phyloP scores from a whole-genome alignment of 2,329 filamentous ascomycete genomes.

The Fusarium sp. region DNA sequence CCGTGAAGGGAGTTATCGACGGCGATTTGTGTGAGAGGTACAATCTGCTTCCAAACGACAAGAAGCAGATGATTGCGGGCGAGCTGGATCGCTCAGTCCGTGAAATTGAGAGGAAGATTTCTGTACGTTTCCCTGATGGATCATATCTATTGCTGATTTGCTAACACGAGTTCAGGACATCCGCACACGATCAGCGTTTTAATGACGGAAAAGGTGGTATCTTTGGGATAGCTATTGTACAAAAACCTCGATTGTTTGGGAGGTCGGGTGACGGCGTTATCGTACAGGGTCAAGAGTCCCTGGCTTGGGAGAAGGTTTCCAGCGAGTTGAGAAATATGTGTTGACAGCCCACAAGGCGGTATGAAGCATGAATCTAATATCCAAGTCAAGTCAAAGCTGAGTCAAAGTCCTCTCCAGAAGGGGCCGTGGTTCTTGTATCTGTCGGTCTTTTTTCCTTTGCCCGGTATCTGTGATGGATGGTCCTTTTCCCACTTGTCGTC shows the following conservation, averaged over 20 bases:
- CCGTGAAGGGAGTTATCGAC: constrained; percentile 96
- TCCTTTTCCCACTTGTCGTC: constrained; percentile 82
- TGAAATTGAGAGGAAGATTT: constrained; percentile 97
- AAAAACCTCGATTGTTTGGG: constrained; percentile 42
- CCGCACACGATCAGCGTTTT: constrained; percentile 70
- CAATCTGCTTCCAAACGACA: constrained; percentile 83
- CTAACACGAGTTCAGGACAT: constrained; percentile 61
- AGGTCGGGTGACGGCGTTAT: constrained; percentile 46
- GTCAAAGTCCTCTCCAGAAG: constrained; percentile 49
- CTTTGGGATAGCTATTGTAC: constrained; percentile 45
- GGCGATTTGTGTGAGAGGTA: constrained; percentile 96
- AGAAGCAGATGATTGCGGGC: constrained; percentile 94
- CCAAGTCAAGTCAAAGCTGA: constrained; percentile 21
- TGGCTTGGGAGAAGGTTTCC: constrained; percentile 43
- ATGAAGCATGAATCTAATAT: constrained; percentile 48
- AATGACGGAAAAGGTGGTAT: constrained; percentile 43
- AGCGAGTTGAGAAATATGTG: constrained; percentile 38
- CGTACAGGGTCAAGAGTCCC: constrained; percentile 42
- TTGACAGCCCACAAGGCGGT: constrained; percentile 37
- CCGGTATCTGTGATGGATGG: constrained; percentile 60
- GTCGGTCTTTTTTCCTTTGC: constrained; percentile 40
- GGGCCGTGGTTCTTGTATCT: constrained; percentile 48
- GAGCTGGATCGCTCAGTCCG: constrained; percentile 91
- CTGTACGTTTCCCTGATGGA: constrained; percentile 57
- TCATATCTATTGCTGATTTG: not conserved